Evolutionary conservation across 1,284 basidiomycete species (phyloP).

Genomic region (Macrocystidia cucumis): DNA sequence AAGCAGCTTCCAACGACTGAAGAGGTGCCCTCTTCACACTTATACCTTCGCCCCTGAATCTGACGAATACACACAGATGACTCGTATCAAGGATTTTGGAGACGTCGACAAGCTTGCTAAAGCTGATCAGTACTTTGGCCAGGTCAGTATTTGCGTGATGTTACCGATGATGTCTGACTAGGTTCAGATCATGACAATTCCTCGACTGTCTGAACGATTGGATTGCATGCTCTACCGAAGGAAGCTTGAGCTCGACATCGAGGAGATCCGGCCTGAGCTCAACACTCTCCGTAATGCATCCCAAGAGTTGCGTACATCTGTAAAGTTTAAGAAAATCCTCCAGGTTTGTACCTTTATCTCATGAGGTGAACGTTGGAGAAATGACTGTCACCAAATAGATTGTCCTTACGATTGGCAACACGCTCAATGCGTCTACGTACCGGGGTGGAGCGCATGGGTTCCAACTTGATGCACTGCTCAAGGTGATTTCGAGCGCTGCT

Average conservation of each 20-base stretch:
- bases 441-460: constrained; percentile 82
- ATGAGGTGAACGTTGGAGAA: neutral
- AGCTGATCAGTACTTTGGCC: constrained; percentile 79
- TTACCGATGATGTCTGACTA: neutral
- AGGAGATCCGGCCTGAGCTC: constrained; percentile 80
- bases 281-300: constrained; percentile 71
- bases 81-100: constrained; percentile 57
- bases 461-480: constrained; percentile 71
- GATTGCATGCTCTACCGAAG: constrained; percentile 80
- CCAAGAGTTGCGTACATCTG: constrained; percentile 64
- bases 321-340: constrained; percentile 63
- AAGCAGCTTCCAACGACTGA: constrained; percentile 71
- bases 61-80: constrained; percentile 32
- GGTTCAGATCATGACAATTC: constrained; percentile 68
- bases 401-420: constrained; percentile 75
- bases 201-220: constrained; percentile 65
- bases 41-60: constrained; percentile 1
- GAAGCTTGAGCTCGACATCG: constrained; percentile 76
- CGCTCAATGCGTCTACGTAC: constrained; percentile 76
- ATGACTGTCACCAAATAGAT: constrained; percentile 29
- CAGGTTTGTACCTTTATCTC: constrained; percentile 34
- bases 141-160: constrained; percentile 34
- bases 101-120: constrained; percentile 70
- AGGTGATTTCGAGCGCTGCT: constrained; percentile 37
- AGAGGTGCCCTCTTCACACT: constrained; percentile 67